Base-by-base conservation (phyloP, 495 filamentous ascomycete species). In the Penicillium cinerascens region DNA sequence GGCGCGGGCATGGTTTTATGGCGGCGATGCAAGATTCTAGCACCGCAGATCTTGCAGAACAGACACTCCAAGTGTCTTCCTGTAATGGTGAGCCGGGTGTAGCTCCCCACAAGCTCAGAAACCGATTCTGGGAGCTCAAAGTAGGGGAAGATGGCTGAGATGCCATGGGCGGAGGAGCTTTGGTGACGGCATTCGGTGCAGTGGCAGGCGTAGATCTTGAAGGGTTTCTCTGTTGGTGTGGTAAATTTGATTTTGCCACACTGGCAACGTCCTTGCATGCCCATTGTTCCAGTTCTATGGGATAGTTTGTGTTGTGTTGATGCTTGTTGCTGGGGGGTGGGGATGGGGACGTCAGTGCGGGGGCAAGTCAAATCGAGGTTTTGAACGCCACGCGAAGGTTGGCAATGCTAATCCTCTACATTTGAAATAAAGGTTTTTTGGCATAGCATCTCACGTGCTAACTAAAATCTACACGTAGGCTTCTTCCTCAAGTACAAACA, bases 171-270 rank as follows among this genome's bases (percentile, higher is more conserved):
- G 15, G 82, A 83, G 45, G 80, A 76, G 42, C 83, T 80, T 68
- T 88, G 85, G 49, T 79, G 77, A 25, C 79, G 81, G 65, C 85
- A 88, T 55, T 85, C 78, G 35, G 72, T 64, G 65, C 85, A 88
- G 69, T 88, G 85, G 69, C 85, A 88, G 61, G 86, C 81, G 59
- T 85, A 87, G 15, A 87, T 61, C 1, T 75, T 76, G 21, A 85
- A 72, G 63, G 42, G 85, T 35, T 61, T 58, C 22, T 63, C 63
- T 27, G 57, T 47, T 3, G 63, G 82, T 27, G 85, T 84, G 54
- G 74, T 79, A 69, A 88, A 87, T 48, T 55, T 48, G 21, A 87
- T 74, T 15, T 75, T 63, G n/a, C 81, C 78, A 66, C 85, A 88
- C 68, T 85, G 80, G 54, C 85, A 87, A 27, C 72, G 73, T 11